Percentiles rank a stretch among this genome's conserved stretches.
These are phyloP conservation scores for Clarireedia paspali DNA, from an alignment of 2,329 filamentous ascomycete genomes.

Conservation along the genomic window DNA sequence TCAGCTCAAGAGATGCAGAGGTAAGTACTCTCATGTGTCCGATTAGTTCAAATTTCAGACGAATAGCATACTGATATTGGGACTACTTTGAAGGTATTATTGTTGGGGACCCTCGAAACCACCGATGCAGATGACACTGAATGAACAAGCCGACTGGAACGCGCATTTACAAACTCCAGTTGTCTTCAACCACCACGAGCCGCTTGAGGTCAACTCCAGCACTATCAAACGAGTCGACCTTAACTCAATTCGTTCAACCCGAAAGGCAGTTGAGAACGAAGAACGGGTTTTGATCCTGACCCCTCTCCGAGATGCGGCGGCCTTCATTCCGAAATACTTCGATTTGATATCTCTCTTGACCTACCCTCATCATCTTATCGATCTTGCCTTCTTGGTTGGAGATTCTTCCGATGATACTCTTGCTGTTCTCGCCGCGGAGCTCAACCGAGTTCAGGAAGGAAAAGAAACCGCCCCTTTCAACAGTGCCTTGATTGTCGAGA, in stretches of 20 bases:
- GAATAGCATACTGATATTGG: not conserved
- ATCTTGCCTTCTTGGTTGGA: slow-evolving; percentile 88
- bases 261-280: slow-evolving; percentile 68
- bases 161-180: slow-evolving; percentile 86
- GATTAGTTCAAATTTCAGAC: not conserved
- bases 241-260: slow-evolving; percentile 75
- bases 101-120: slow-evolving; percentile 93
- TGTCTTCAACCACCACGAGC: slow-evolving; percentile 90
- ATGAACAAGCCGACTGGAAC: slow-evolving; percentile 86
- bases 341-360: slow-evolving; percentile 83
- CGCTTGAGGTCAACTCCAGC: slow-evolving; percentile 73
- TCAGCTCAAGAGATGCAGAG: slow-evolving; percentile 85
- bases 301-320: slow-evolving; percentile 81
- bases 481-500: slow-evolving; percentile 78
- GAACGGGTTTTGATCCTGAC: slow-evolving; percentile 90
- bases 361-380: slow-evolving; percentile 92
- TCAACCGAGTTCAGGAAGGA: slow-evolving; percentile 79
- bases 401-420: slow-evolving; percentile 89
- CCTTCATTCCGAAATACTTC: slow-evolving; percentile 81
- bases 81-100: slow-evolving; percentile 63
- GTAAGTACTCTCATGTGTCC: slow-evolving; percentile 37
- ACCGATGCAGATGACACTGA: slow-evolving; percentile 90
- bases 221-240: slow-evolving; percentile 76
- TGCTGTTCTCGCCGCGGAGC: slow-evolving; percentile 74
- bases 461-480: slow-evolving; percentile 68